Percentiles rank a stretch among this genome's conserved stretches.
These are phyloP conservation scores for Solanum chilense DNA, from an alignment of 257 asterid genomes.

Conservation along the genomic window DNA sequence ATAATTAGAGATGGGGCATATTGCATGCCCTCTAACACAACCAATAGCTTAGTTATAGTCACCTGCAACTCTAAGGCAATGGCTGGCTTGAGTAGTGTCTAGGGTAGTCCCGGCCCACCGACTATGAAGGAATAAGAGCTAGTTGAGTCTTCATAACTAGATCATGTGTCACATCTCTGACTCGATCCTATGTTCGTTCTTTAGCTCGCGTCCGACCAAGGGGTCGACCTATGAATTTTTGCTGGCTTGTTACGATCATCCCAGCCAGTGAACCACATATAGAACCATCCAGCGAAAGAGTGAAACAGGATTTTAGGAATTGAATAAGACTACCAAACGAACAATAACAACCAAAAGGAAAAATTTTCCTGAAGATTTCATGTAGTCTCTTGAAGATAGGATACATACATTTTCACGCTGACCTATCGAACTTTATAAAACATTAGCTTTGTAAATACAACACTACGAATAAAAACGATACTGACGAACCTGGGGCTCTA, in stretches of 20 bases:
- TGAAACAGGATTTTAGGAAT: not conserved
- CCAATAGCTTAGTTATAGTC: not conserved
- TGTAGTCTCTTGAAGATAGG: not conserved
- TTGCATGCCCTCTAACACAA: not conserved
- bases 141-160: not conserved
- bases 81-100: not conserved
- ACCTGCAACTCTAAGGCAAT: not conserved
- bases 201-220: not conserved
- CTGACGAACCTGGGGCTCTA: not conserved
- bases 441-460: not conserved
- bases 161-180: not conserved
- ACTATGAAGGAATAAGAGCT: not conserved
- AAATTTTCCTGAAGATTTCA: not conserved
- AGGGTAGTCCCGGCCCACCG: not conserved
- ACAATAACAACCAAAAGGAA: not conserved
- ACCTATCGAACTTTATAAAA: no score
- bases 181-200: not conserved
- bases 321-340: not conserved
- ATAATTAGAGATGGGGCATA: not conserved
- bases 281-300: not conserved
- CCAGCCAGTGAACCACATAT: not conserved
- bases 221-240: not conserved
- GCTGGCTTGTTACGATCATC: not conserved
- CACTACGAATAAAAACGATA: not conserved
- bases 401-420: not conserved